A percentile compares a stretch with the other conserved stretches of the same genome.
Evolutionary conservation across 164 flowering plant species (phyloP).

Genomic region (Vitis rotundifolia): DNA sequence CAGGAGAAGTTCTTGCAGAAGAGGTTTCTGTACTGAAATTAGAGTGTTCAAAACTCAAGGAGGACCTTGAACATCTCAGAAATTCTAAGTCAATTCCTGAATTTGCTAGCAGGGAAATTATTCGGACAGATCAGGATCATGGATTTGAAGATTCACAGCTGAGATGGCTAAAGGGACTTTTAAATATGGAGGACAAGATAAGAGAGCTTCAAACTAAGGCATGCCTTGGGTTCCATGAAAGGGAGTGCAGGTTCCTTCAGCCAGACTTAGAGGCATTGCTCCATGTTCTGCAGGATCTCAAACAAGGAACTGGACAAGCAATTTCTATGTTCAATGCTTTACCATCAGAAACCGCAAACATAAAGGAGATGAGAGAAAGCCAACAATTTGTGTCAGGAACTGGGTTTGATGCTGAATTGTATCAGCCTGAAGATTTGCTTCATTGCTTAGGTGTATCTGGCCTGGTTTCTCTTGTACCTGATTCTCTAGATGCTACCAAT

Average conservation of each 20-base stretch:
- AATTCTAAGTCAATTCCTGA: constrained; percentile 27
- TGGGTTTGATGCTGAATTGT: constrained; percentile 38
- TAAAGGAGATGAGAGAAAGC: constrained; percentile 20
- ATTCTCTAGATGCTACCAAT: constrained; percentile 39
- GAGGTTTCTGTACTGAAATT: constrained; percentile 65
- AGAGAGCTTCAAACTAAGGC: constrained; percentile 57
- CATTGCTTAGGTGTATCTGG: constrained; percentile 33
- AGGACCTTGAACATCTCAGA: constrained; percentile 48
- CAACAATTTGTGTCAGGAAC: constrained; percentile 28
- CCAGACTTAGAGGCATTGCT: constrained; percentile 56
- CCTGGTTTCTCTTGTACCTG: constrained; percentile 38
- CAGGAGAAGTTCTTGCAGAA: constrained; percentile 61
- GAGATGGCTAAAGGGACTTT: constrained; percentile 55
- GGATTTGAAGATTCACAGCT: constrained; percentile 28
- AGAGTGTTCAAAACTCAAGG: constrained; percentile 68
- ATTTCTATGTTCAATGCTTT: constrained; percentile 13
- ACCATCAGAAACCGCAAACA: constrained; percentile 16
- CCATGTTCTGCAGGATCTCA: constrained; percentile 48
- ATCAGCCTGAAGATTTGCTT: constrained; percentile 47
- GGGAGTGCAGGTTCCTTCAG: constrained; percentile 41
- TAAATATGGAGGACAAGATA: constrained; percentile 55
- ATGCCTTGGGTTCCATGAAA: constrained; percentile 38
- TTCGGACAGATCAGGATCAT: constrained; percentile 19
- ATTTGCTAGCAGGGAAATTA: constrained; percentile 15
- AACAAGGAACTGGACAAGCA: constrained; percentile 25